phyloP scores from a whole-genome alignment of 2,329 filamentous ascomycete genomes.

The Clonostachys chloroleuca region DNA sequence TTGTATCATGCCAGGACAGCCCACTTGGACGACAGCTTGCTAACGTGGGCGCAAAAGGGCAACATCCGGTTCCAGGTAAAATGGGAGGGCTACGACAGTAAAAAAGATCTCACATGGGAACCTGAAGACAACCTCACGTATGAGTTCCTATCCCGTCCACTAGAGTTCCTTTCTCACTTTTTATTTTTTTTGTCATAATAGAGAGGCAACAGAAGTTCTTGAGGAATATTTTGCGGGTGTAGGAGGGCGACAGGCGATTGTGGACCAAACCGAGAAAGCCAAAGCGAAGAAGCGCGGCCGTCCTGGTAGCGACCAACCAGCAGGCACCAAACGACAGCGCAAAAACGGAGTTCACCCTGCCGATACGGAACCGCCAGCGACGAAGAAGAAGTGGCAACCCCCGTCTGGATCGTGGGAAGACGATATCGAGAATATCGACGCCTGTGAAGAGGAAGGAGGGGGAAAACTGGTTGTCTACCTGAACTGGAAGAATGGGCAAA shows the following conservation, averaged over 20 bases:
- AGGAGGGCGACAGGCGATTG: conserved; percentile 57
- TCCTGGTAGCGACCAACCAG: conserved; percentile 29
- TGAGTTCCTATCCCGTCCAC: not conserved
- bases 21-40: not conserved
- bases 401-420: conserved; percentile 76
- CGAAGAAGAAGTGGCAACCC: conserved; percentile 53
- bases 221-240: conserved; percentile 58
- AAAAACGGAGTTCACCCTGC: conserved; percentile 45
- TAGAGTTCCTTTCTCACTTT: not conserved
- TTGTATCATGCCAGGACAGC: not conserved
- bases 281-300: conserved; percentile 56
- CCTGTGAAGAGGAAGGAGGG: conserved; percentile 60
- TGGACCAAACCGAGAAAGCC: conserved; percentile 44
- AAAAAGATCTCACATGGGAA: conserved; percentile 73
- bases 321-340: conserved; percentile 35
- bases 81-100: conserved; percentile 74
- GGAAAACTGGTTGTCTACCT: conserved; percentile 63
- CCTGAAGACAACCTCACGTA: conserved; percentile 58
- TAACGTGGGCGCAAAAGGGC: conserved; percentile 26
- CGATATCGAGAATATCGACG: conserved; percentile 65
- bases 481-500: conserved; percentile 69
- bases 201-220: conserved; percentile 56
- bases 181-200: conserved; percentile 29
- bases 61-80: conserved; percentile 65
- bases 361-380: conserved; percentile 41